These are phyloP conservation scores for Nothophoma quercina DNA, from an alignment of 2,329 filamentous ascomycete species.

Conservation along the genomic window DNA sequence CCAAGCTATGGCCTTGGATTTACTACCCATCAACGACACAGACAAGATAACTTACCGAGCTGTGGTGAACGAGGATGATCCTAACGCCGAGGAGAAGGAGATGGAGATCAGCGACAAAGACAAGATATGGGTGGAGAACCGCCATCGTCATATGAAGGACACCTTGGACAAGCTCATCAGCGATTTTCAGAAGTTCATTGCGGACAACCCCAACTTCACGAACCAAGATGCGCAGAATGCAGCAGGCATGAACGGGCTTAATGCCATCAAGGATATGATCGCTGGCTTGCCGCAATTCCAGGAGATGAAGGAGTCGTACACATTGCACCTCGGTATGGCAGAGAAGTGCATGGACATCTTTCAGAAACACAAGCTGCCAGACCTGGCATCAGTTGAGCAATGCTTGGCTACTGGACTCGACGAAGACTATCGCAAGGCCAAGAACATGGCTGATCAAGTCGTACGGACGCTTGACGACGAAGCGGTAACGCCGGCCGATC, in stretches of 20 bases:
- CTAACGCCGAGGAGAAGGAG: slow-evolving; percentile 80
- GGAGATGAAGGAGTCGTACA: slow-evolving; percentile 94
- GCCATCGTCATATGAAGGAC: slow-evolving; percentile 97
- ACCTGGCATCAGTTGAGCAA: slow-evolving; percentile 83
- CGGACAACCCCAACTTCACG: slow-evolving; percentile 90
- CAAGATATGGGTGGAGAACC: slow-evolving; percentile 92
- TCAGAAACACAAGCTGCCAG: slow-evolving; percentile 80
- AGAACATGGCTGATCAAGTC: slow-evolving; percentile 84
- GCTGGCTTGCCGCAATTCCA: slow-evolving; percentile 93
- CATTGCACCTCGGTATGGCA: slow-evolving; percentile 93
- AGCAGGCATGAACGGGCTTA: slow-evolving; percentile 83
- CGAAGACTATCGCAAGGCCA: slow-evolving; percentile 90
- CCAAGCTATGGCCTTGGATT: slow-evolving; percentile 96
- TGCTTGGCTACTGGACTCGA: slow-evolving; percentile 90
- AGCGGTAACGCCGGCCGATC: slow-evolving; percentile 72
- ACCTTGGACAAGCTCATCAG: slow-evolving; percentile 91
- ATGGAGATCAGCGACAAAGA: slow-evolving; percentile 92
- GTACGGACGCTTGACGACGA: slow-evolving; percentile 90
- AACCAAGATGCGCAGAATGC: slow-evolving; percentile 72
- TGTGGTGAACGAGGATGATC: slow-evolving; percentile 74
- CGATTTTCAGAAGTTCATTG: slow-evolving; percentile 91
- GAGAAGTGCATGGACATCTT: slow-evolving; percentile 97
- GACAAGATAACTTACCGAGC: slow-evolving; percentile 90
- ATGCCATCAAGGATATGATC: slow-evolving; percentile 96
- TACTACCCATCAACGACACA: slow-evolving; percentile 85